Evolutionary conservation across 2,329 filamentous ascomycete genomes (phyloP), one percentile per base, ranked within the genome.

Genomic region (Fusarium sp.): DNA sequence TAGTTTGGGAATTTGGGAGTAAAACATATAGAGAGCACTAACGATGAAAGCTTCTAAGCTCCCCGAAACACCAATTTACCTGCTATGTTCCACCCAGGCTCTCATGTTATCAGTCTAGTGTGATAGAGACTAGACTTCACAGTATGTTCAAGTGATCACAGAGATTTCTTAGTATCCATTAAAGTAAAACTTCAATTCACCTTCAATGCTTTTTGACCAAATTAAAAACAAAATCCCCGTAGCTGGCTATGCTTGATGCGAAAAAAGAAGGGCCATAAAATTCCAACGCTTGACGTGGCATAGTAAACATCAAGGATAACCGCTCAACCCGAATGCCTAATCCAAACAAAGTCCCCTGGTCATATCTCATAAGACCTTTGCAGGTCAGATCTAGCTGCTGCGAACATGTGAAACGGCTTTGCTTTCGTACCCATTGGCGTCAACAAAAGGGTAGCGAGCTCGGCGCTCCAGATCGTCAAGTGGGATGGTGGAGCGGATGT

Each of bases 401-500:
- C 79, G 78, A 10, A 79, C 79, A 44, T 77, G 75, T 24, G 76
- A 78, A 20, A 83, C 68, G 6, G 82, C 74, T 30, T 78, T 79
- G 24, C 83, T 82, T 70, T 84, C 84, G 17, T 80, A 79, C 26
- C 87, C 86, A 56, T 84, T 80, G 41, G 80, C 81, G 75, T 90
- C 86, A 7, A 90, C 88, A 8, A 85, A 80, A 0, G 92, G 92
- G 79, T 84, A 96, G 43, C 92, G 86, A 40, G 92, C 92, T 64
- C 87, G 87, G 56, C 91, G 86, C 82, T 96, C 92, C 8, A 96
- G 83, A 57, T 94, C 91, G 75, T 96, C 92, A 2, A 96, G 86
- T 19, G 92, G 89, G 72, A 94, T 90, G 75, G 92, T 90, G 33
- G 90, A 93, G 57, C 94, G 92, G 73, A 97, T 96, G 79, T 95